A percentile compares a stretch with the other conserved stretches of the same genome.
These are phyloP conservation scores for Fallopia convolvulus DNA, from an alignment of 148 eudicot species.

Conservation along the genomic window DNA sequence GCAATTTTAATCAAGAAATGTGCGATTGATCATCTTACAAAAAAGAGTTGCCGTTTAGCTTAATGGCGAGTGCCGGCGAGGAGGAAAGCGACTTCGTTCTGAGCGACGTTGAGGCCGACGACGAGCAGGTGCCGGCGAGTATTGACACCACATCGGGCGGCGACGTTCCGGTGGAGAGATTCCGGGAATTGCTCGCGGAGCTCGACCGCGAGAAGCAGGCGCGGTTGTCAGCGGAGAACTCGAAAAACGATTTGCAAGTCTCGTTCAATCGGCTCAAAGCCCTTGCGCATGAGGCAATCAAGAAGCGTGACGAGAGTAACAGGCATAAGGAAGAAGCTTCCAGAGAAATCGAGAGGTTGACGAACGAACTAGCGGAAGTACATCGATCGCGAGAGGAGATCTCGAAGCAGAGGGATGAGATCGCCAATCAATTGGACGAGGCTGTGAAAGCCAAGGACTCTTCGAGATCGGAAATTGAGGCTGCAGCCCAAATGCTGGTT, in stretches of 20 bases:
- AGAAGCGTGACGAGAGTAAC: slow-evolving; percentile 71
- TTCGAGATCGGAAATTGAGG: slow-evolving; percentile 60
- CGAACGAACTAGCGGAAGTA: slow-evolving; percentile 40
- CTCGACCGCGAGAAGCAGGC: slow-evolving; percentile 71
- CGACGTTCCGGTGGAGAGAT: slow-evolving; percentile 53
- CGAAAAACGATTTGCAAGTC: slow-evolving; percentile 55
- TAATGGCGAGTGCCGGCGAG: slow-evolving; percentile 43
- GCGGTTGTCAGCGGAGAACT: slow-evolving; percentile 51
- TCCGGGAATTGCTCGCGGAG: slow-evolving; percentile 54
- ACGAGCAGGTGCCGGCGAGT: slow-evolving; percentile 32
- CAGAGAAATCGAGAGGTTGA: slow-evolving; percentile 39
- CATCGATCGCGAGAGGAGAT: slow-evolving; percentile 26
- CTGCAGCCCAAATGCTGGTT: slow-evolving; percentile 73
- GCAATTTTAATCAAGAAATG: neutral
- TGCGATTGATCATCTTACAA: slow-evolving; percentile 10
- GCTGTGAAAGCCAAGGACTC: slow-evolving; percentile 50
- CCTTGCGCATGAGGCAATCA: slow-evolving; percentile 77
- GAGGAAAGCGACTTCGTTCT: slow-evolving; percentile 59
- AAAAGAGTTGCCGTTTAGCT: neutral
- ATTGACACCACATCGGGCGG: slow-evolving; percentile 25
- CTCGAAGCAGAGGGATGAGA: slow-evolving; percentile 43
- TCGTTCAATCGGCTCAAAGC: slow-evolving; percentile 60
- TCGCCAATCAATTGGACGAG: slow-evolving; percentile 44
- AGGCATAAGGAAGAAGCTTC: slow-evolving; percentile 42
- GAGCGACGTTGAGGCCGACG: slow-evolving; percentile 78